Base-by-base conservation (phyloP, 805 yeast species). In the Barnettozyma siamensis region DNA sequence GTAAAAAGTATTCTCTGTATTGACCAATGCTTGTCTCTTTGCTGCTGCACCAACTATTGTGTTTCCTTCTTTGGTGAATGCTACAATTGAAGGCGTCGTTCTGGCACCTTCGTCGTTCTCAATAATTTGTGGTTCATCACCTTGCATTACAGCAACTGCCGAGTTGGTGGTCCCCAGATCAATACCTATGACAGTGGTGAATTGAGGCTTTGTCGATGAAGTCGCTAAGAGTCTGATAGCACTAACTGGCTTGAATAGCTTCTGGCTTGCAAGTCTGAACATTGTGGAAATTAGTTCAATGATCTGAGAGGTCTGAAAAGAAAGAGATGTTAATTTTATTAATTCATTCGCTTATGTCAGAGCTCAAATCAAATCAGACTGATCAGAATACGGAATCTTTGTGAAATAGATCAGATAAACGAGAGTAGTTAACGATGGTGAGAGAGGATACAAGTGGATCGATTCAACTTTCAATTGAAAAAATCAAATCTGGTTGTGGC, bases 81-180 rank as follows among this genome's bases (percentile, higher is more conserved):
- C 88, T 16, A 84, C 91, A 6, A 83, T 69, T 0, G 91, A 83
- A 2, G 91, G 93, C 1, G 89, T 83, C 5, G 93, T 83, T 56
- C 89, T 68, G 35, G 78, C 76, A 28, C 91, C 93, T 64, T 84
- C 86, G 46, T 80, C 83, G 56, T 83, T 81, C 62, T 83, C 89
- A 38, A 85, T 70, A 44, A 84, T 82, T 46, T 69, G 67, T 21
- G 88, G 79, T 23, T 72, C 69, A 48, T 75, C 67, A 35, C 83
- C 82, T 52, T 76, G 75, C 66, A 81, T 79, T 42, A 82, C 67
- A 10, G 94, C 94, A 26, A 84, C 91, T 2, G 93, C 94, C 33
- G 91, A 83, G 64, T 85, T 85, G 33, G 95, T 85, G 18, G 95
- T 85, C 21, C 95, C 95, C 42, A 85, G 63, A 62, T 85, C 95